Conservation (phyloP, 2,329 filamentous ascomycete species). For the Aspergillus sp. region DNA sequence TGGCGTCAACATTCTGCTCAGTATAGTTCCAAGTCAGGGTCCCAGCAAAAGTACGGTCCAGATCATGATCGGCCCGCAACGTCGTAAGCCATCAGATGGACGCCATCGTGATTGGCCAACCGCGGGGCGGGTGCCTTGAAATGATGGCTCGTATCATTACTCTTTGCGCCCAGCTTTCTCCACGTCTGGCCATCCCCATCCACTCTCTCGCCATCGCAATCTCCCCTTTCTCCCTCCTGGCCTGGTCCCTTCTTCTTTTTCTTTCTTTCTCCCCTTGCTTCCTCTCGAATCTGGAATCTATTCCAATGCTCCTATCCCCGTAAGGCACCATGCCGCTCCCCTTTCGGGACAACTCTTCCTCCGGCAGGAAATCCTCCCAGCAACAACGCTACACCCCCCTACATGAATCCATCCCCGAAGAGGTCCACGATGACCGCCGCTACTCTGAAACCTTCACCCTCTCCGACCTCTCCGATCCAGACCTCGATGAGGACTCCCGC, state of each 20-base stretch:
- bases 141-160: not conserved
- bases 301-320: not conserved
- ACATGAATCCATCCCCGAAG: slow-evolving; percentile 23
- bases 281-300: not conserved
- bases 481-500: slow-evolving; percentile 11
- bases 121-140: not conserved
- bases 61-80: not conserved
- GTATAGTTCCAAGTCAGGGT: not conserved
- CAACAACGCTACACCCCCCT: slow-evolving; percentile 20
- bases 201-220: not conserved
- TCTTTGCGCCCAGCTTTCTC: not conserved
- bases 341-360: not conserved
- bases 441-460: slow-evolving; percentile 16
- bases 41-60: not conserved
- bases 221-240: not conserved
- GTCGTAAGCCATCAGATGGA: not conserved
- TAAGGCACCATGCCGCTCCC: slow-evolving; percentile 19
- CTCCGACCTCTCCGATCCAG: slow-evolving; percentile 15
- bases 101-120: not conserved
- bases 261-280: not conserved
- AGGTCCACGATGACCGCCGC: slow-evolving; percentile 11
- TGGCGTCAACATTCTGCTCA: not conserved
- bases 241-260: not conserved
- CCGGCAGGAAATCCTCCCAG: slow-evolving; percentile 1
- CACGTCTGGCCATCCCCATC: not conserved